Evolutionary conservation across 1,139 yeast species (phyloP).

Genomic region (Kurtzmaniella quercitrusa): DNA sequence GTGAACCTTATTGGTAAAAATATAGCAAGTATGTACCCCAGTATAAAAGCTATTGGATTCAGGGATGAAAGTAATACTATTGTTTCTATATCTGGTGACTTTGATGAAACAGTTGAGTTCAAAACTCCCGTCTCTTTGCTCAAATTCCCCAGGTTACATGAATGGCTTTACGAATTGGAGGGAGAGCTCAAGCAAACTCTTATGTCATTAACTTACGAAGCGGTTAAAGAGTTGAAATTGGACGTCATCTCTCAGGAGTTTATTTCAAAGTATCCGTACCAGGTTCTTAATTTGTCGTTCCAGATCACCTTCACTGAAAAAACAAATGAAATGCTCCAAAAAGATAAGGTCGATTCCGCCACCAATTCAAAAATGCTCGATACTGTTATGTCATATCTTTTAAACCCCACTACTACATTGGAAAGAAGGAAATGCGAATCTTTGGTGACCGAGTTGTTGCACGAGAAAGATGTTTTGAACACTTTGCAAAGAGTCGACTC

Average conservation of each 20-base stretch:
- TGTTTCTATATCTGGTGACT: slow-evolving; percentile 50
- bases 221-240: slow-evolving; percentile 14
- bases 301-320: slow-evolving; percentile 56
- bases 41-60: slow-evolving; percentile 46
- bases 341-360: slow-evolving; percentile 2
- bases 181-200: slow-evolving; percentile 47
- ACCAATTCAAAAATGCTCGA: slow-evolving; percentile 1
- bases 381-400: background rate
- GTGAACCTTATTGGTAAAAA: slow-evolving; percentile 49
- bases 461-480: slow-evolving; percentile 46
- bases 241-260: background rate
- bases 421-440: slow-evolving; percentile 48
- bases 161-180: slow-evolving; percentile 66
- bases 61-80: slow-evolving; percentile 37
- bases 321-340: slow-evolving; percentile 28
- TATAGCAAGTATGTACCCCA: slow-evolving; percentile 69
- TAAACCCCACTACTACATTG: background rate
- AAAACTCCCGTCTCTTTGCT: slow-evolving; percentile 40
- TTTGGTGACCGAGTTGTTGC: slow-evolving; percentile 62
- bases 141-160: slow-evolving; percentile 44
- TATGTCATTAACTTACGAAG: slow-evolving; percentile 24
- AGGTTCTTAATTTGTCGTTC: slow-evolving; percentile 50
- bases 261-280: slow-evolving; percentile 42
- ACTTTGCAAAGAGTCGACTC: slow-evolving; percentile 18
- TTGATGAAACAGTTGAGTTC: slow-evolving; percentile 57